Evolutionary conservation across 495 filamentous ascomycete species (phyloP), one percentile per base, ranked within the genome.

Genomic region (Antarctomyces pellizariae): DNA sequence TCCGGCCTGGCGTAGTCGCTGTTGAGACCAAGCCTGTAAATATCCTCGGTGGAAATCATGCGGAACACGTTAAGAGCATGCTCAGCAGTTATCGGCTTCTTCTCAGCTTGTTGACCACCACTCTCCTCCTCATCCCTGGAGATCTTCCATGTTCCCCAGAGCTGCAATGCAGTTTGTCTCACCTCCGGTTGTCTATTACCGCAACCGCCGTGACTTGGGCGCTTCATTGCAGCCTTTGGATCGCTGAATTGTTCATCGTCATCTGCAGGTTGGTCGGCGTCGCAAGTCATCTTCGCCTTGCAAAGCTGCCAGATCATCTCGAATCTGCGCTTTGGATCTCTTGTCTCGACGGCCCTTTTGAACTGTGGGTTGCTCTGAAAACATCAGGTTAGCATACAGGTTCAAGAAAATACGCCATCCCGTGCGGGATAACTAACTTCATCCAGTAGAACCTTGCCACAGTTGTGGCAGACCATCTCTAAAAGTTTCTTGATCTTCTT

Each of bases 401-500:
- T 48, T 43, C 40, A 45, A 47, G 26, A 45, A 45, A 44, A 40
- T 44, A 53, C 50, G 49, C 57, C 56, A 29, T 39, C 37, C 44
- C 37, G 24, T 32, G 43, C 32, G 38, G 49, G 45, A 34, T 38
- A 59, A 67, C 86, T 78, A 66, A 93, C 84, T 68, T 73, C 72
- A 62, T 92, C 80, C 44, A 76, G 68, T 51, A 86, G 62, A 37
- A 95, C 74, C 61, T 79, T 92, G 48, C 80, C 78, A 58, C 86
- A 99, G 52, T 86, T 91, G 53, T 86, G 83, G 61, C 86, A 99
- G 43, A 95, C 83, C 17, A 75, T 80, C 62, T 99, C 86, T 37
- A 99, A 59, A 32, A 99, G 57, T 57, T 92, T 95, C 65, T 99
- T 95, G 42, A 83, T 79, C 53, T 93, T 92, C 36, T 73, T 82